Evolutionary conservation across 106 monocot species (phyloP).

Genomic region (Ottelia alismoides): DNA sequence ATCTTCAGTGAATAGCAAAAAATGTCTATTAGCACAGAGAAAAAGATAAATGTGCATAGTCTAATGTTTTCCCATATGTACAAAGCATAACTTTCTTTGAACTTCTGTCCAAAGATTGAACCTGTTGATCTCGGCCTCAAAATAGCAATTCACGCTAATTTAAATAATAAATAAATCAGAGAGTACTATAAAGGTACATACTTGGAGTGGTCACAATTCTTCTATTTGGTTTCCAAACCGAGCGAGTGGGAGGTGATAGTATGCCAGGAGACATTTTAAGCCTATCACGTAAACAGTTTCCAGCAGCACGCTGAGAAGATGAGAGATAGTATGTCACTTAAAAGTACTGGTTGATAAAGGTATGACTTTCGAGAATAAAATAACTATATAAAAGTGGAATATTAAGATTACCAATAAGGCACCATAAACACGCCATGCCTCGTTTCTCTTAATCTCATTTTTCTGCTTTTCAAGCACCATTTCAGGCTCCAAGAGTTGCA

Average conservation of each 20-base stretch:
- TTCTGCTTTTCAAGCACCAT: constrained; percentile 91
- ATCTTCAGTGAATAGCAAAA: constrained; percentile 18
- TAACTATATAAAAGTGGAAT: constrained; percentile 1
- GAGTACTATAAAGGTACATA: too few species aligned
- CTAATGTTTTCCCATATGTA: too few species aligned
- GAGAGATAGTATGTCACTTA: too few species aligned
- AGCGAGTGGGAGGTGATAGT: constrained; percentile 27
- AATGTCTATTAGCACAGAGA: too few species aligned
- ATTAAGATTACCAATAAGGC: constrained; percentile 54
- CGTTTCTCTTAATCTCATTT: constrained; percentile 93
- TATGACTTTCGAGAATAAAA: too few species aligned
- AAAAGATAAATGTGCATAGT: too few species aligned
- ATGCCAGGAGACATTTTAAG: constrained; percentile 63
- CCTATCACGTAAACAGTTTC: constrained; percentile 73
- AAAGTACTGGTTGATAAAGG: too few species aligned
- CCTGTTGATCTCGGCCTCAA: too few species aligned
- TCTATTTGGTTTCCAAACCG: constrained; percentile 34
- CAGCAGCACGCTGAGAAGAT: constrained; percentile 75
- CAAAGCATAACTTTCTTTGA: too few species aligned
- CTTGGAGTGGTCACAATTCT: constrained; percentile 47
- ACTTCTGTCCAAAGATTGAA: too few species aligned
- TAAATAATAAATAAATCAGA: too few species aligned
- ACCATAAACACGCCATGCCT: constrained; percentile 99
- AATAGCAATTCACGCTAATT: too few species aligned
- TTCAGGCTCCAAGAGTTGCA: constrained; percentile 92